Evolutionary conservation across 2,329 filamentous ascomycete species (phyloP).

Genomic region (Blumeriella jaapii): DNA sequence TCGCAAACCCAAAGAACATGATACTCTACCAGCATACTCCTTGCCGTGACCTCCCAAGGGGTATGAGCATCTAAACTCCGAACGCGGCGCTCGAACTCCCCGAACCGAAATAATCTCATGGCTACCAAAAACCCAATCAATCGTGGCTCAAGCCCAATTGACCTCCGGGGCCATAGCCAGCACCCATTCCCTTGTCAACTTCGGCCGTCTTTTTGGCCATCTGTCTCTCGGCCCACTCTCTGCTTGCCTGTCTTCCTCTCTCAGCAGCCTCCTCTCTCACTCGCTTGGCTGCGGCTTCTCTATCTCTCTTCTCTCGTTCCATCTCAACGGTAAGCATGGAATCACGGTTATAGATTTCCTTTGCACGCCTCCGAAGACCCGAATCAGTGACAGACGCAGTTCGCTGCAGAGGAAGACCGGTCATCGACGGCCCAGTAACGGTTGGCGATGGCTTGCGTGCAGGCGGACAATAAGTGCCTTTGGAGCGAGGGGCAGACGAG

Average conservation of each 20-base stretch:
- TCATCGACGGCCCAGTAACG: slow-evolving; percentile 17
- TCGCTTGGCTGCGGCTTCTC: slow-evolving; percentile 40
- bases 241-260: slow-evolving; percentile 44
- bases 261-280: slow-evolving; percentile 51
- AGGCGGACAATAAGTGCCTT: slow-evolving; percentile 10
- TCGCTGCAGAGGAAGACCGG: slow-evolving; percentile 29
- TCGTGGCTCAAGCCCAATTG: slow-evolving; percentile 16
- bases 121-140: not conserved
- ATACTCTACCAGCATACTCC: too few relatives aligned
- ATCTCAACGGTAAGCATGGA: slow-evolving; percentile 36
- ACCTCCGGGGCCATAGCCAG: slow-evolving; percentile 21
- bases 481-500: slow-evolving; percentile 22
- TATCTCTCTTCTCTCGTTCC: slow-evolving; percentile 41
- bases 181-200: slow-evolving; percentile 17
- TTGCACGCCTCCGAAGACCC: slow-evolving; percentile 40
- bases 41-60: too few relatives aligned
- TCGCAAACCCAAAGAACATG: too few relatives aligned
- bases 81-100: too few relatives aligned
- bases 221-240: slow-evolving; percentile 52
- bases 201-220: slow-evolving; percentile 19
- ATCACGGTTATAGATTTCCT: slow-evolving; percentile 43
- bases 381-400: slow-evolving; percentile 40
- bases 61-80: too few relatives aligned
- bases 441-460: slow-evolving; percentile 18
- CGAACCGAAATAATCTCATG: too few relatives aligned